A percentile compares a stretch with the other conserved stretches of the same genome.
These are phyloP conservation scores for Rosa rugosa DNA, from an alignment of 306 rosid genomes.

Conservation along the genomic window DNA sequence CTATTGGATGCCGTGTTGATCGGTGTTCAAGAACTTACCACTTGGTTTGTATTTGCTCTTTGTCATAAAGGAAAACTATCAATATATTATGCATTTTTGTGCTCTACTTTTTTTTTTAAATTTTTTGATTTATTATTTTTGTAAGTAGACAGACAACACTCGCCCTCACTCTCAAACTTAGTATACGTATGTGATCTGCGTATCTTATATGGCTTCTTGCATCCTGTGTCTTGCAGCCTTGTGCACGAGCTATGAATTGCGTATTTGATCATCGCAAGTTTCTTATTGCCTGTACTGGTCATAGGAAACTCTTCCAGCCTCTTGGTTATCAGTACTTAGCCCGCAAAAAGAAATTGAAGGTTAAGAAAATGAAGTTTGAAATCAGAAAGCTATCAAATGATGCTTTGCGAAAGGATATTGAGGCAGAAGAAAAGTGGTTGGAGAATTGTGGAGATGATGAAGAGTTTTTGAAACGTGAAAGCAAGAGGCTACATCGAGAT, in stretches of 20 bases:
- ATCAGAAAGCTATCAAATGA: slow-evolving; percentile 78
- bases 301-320: slow-evolving; percentile 85
- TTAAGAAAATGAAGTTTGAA: slow-evolving; percentile 86
- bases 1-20: slow-evolving; percentile 97
- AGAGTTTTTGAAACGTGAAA: slow-evolving; percentile 97
- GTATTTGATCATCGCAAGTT: slow-evolving; percentile 96
- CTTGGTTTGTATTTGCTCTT: slow-evolving; percentile 63
- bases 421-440: slow-evolving; percentile 94
- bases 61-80: slow-evolving; percentile 15
- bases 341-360: slow-evolving; percentile 72
- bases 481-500: slow-evolving; percentile 98
- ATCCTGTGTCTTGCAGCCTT: slow-evolving; percentile 65
- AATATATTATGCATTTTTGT: slow-evolving; percentile 23
- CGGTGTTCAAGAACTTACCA: slow-evolving; percentile 96
- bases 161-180: not conserved
- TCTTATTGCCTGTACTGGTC: slow-evolving; percentile 99
- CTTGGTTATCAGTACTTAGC: slow-evolving; percentile 63
- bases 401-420: slow-evolving; percentile 76
- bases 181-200: not conserved
- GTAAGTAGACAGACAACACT: not conserved
- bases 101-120: not conserved
- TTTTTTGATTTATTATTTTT: not conserved
- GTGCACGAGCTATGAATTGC: slow-evolving; percentile 95
- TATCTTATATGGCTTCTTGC: slow-evolving; percentile 5
- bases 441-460: slow-evolving; percentile 99